Evolutionary conservation across 208 protist species (phyloP).

Genomic region (Crithidia acanthocephali): DNA sequence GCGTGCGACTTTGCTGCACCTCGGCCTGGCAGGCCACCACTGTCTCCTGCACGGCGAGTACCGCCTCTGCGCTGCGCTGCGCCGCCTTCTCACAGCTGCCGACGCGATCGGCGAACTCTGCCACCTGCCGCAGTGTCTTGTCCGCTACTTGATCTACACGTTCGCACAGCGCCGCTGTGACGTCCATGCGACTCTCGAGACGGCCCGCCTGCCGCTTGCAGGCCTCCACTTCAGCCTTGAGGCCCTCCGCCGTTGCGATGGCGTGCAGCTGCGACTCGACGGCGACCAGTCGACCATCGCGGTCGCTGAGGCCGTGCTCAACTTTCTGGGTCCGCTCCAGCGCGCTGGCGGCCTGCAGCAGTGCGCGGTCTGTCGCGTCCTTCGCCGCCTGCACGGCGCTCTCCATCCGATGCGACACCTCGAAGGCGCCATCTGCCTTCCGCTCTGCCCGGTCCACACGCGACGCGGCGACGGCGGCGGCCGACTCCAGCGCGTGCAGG

Average conservation of each 20-base stretch:
- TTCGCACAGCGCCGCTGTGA: conserved; percentile 47
- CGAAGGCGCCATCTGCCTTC: conserved; percentile 66
- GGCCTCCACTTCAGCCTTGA: conserved; percentile 69
- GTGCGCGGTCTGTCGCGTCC: conserved; percentile 47
- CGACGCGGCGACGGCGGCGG: conserved; percentile 45
- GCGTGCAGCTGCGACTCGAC: conserved; percentile 66
- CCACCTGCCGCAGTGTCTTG: conserved; percentile 29
- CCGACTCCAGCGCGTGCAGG: conserved; percentile 72
- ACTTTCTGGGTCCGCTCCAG: conserved; percentile 54
- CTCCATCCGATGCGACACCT: conserved; percentile 46
- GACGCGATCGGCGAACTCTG: conserved; percentile 34
- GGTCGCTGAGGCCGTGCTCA: conserved; percentile 64
- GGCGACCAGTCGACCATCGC: conserved; percentile 59
- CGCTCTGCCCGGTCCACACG: conserved; percentile 74
- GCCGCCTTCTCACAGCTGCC: conserved; percentile 38
- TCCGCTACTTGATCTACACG: conserved; percentile 57
- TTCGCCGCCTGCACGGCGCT: conserved; percentile 35
- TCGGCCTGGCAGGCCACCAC: conserved; percentile 30
- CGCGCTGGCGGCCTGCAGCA: conserved; percentile 40
- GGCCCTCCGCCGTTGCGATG: conserved; percentile 55
- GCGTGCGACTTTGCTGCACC: conserved; percentile 6
- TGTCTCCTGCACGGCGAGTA: conserved; percentile 33
- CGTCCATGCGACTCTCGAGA: conserved; percentile 69
- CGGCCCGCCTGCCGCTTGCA: conserved; percentile 54
- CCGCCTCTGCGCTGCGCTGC: conserved; percentile 15